A percentile compares a stretch with the other conserved stretches of the same genome.
Evolutionary conservation across 2,329 filamentous ascomycete genomes (phyloP).

Genomic region (Uncinocarpus reesii): DNA sequence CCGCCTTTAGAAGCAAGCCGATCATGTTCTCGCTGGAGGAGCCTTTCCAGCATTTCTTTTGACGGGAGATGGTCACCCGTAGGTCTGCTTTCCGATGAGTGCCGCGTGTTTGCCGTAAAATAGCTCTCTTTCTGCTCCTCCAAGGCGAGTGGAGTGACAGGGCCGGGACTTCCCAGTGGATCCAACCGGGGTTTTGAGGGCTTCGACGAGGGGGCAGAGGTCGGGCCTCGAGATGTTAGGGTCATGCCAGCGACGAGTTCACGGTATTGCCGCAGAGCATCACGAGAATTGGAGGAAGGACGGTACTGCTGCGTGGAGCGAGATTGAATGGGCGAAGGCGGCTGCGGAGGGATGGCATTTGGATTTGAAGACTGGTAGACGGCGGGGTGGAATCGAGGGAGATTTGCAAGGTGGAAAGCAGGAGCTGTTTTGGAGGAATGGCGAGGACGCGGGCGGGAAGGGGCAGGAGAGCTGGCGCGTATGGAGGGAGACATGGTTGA

Average conservation of each 20-base stretch:
- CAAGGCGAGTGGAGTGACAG: conserved; percentile 38
- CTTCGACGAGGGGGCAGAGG: conserved; percentile 23
- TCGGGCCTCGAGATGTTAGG: conserved; percentile 24
- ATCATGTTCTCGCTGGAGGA: conserved; percentile 29
- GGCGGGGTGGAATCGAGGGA: conserved; percentile 40
- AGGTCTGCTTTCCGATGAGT: conserved; percentile 1
- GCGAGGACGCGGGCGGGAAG: conserved; percentile 11
- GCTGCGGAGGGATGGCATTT: conserved; percentile 20
- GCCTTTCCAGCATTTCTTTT: conserved; percentile 27
- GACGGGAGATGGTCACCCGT: conserved; percentile 16
- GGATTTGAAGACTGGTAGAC: conserved; percentile 30
- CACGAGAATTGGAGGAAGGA: conserved; percentile 29
- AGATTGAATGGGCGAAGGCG: conserved; percentile 27
- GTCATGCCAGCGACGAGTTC: conserved; percentile 33
- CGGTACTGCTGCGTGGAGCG: conserved; percentile 19
- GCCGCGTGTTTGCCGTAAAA: conserved; percentile 26
- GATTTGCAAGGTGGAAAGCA: conserved; percentile 28
- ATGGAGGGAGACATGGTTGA: conserved; percentile 26
- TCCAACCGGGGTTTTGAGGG: conserved; percentile 38
- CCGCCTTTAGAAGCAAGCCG: conserved; percentile 22
- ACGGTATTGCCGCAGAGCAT: conserved; percentile 33
- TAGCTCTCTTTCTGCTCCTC: conserved; percentile 30
- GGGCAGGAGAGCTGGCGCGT: conserved; percentile 19
- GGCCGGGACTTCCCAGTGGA: conserved; percentile 38
- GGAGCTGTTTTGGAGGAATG: conserved; percentile 15